Evolutionary conservation across 495 filamentous ascomycete species (phyloP), one percentile per base, ranked within the genome.

Genomic region (Neurospora intermedia): DNA sequence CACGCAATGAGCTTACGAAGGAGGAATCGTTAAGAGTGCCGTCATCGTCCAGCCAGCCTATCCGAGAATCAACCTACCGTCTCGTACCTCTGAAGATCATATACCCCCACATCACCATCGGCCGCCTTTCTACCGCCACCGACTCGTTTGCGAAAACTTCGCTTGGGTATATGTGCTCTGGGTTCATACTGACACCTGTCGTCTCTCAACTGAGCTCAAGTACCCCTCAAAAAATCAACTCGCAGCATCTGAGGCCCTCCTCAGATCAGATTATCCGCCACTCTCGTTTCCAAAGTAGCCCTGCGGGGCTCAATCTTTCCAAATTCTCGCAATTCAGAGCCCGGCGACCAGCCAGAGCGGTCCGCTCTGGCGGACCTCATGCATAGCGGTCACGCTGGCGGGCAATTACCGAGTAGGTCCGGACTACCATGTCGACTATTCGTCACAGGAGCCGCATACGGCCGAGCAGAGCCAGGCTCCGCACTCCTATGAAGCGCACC

Each of bases 301-400:
- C 82, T 78, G 75, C 81, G 83, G 83, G 84, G 84, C 84, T 80
- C 80, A 77, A 70, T 75, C 80, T 75, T 74, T 79, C 77, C 83
- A 82, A 84, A 85, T 85, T 84, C 80, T 85, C 81, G 83, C 84
- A 75, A 81, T 84, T 81, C 84, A 86, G 81, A 84, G 75, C 82
- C 83, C 84, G 85, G 87, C 86, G 85, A 86, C 85, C 88, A 89
- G 88, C 88, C 87, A 87, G 87, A 87, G 88, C 88, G 87, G 85
- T 82, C 84, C 86, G 88, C 87, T 91, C 88, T 90, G 89, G 89
- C 88, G 87, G 89, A 86, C 87, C 87, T 86, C 88, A 91, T 91
- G 89, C 84, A 83, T 88, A 82, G 85, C 85, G 84, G 88, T 84
- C 87, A 89, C 85, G 80, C 87, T 90, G 88, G 88, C 88, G 86